Percentiles rank a stretch among this genome's conserved stretches.
These are phyloP conservation scores for Dictyostelium purpureum DNA, from an alignment of 78 protist species.

Conservation along the genomic window DNA sequence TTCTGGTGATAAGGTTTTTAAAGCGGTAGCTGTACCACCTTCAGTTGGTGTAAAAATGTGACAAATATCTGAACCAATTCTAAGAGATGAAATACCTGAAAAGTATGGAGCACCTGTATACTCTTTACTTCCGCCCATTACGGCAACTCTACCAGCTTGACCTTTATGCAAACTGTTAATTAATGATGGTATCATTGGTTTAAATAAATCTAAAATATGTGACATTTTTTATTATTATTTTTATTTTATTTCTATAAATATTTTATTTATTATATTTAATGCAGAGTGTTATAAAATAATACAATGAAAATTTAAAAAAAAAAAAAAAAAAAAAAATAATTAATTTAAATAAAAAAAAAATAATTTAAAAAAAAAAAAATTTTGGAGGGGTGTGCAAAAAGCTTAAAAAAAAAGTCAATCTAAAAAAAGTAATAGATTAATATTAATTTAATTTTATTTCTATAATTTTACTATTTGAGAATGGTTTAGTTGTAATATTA, in stretches of 20 bases:
- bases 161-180: conserved; percentile 56
- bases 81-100: conserved; percentile 46
- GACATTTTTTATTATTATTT: background rate
- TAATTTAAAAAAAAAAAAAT: too few relatives aligned
- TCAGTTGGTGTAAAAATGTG: conserved; percentile 74
- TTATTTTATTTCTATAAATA: background rate
- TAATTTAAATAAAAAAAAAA: too few relatives aligned
- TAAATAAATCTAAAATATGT: conserved; percentile 28
- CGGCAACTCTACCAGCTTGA: conserved; percentile 65
- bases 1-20: conserved; percentile 79
- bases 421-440: too few relatives aligned
- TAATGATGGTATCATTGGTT: conserved; percentile 46
- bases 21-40: conserved; percentile 77
- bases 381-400: too few relatives aligned
- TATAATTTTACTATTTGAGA: too few relatives aligned
- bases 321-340: too few relatives aligned
- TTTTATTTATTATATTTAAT: too few relatives aligned
- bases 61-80: conserved; percentile 65
- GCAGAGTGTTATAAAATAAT: too few relatives aligned
- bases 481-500: too few relatives aligned
- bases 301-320: too few relatives aligned
- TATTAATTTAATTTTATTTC: too few relatives aligned
- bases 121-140: conserved; percentile 73
- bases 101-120: conserved; percentile 85
- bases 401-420: too few relatives aligned